phyloP scores from a whole-genome alignment of 306 rosid species.

The Ochetophila trinervis region DNA sequence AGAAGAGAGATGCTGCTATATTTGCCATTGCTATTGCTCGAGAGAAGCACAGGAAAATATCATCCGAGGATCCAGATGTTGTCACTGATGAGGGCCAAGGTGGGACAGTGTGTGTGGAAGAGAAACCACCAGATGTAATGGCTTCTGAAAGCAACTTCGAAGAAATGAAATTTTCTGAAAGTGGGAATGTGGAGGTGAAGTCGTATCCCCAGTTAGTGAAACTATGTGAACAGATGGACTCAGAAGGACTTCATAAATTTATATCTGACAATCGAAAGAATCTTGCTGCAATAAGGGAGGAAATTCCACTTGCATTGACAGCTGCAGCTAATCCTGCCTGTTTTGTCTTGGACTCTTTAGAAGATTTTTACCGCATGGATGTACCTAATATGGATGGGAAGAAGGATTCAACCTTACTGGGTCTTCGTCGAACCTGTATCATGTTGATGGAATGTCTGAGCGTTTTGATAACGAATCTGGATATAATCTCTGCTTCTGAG shows the following conservation, averaged over 20 bases:
- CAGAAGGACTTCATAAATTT: conserved; percentile 82
- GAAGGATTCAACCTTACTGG: conserved; percentile 88
- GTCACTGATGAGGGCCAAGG: conserved; percentile 40
- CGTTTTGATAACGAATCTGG: conserved; percentile 52
- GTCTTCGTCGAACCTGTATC: conserved; percentile 91
- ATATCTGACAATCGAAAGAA: conserved; percentile 94
- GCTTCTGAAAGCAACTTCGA: conserved; percentile 44
- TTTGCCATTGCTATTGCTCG: conserved; percentile 64
- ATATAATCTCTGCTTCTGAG: conserved; percentile 37
- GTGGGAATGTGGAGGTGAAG: conserved; percentile 40
- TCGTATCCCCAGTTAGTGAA: conserved; percentile 71
- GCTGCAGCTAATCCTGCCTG: conserved; percentile 82
- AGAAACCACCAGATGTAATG: conserved; percentile 51
- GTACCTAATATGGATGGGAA: conserved; percentile 65
- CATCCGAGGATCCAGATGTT: conserved; percentile 41
- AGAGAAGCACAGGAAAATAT: conserved; percentile 74
- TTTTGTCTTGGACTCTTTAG: conserved; percentile 78
- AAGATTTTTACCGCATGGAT: conserved; percentile 73
- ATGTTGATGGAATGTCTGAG: conserved; percentile 98
- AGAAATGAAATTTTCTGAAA: conserved; percentile 47
- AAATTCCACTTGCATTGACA: conserved; percentile 76
- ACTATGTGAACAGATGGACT: conserved; percentile 84
- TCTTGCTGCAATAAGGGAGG: conserved; percentile 88
- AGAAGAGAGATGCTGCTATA: conserved; percentile 80
- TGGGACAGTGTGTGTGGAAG: conserved; percentile 41